Evolutionary conservation across 1,284 basidiomycete genomes (phyloP).

Genomic region (Xanthoconium separans): DNA sequence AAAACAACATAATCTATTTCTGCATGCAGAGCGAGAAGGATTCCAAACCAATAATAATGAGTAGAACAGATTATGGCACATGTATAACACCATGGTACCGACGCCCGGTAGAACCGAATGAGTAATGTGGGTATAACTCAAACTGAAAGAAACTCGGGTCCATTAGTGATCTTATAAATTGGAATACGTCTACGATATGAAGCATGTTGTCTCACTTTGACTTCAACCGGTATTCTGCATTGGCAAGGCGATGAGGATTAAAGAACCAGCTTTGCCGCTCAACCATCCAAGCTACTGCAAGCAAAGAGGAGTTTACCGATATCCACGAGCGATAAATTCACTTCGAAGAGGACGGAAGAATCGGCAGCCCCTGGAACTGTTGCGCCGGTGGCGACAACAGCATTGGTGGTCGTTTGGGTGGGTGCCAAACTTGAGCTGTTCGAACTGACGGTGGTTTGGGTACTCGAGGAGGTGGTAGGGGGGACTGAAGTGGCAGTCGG

Average conservation of each 20-base stretch:
- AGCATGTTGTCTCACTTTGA: constrained; percentile 10
- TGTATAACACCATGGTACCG: neutral
- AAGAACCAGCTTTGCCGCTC: constrained; percentile 12
- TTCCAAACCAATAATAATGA: neutral
- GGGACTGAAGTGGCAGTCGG: constrained; percentile 25
- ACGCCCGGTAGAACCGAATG: constrained; percentile 7
- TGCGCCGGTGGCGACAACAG: constrained; percentile 10
- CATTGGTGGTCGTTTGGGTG: constrained; percentile 17
- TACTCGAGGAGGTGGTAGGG: constrained; percentile 15
- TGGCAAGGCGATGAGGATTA: neutral
- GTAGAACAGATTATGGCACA: constrained; percentile 1
- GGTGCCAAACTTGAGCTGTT: constrained; percentile 13
- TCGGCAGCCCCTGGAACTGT: constrained; percentile 1
- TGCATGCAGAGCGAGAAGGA: no score
- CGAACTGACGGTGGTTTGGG: constrained; percentile 12
- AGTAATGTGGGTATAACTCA: constrained; percentile 32
- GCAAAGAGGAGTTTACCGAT: constrained; percentile 20
- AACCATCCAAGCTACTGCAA: constrained; percentile 6
- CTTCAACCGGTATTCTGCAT: constrained; percentile 3
- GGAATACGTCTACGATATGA: constrained; percentile 21
- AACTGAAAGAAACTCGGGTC: constrained; percentile 18
- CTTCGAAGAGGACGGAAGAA: constrained; percentile 8
- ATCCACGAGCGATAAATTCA: constrained; percentile 22
- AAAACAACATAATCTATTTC: no score
- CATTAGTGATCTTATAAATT: constrained; percentile 16